Percentiles rank a stretch among this genome's conserved stretches.
phyloP scores from a whole-genome alignment of 1,284 basidiomycete species.

The Ustilago lituana region DNA sequence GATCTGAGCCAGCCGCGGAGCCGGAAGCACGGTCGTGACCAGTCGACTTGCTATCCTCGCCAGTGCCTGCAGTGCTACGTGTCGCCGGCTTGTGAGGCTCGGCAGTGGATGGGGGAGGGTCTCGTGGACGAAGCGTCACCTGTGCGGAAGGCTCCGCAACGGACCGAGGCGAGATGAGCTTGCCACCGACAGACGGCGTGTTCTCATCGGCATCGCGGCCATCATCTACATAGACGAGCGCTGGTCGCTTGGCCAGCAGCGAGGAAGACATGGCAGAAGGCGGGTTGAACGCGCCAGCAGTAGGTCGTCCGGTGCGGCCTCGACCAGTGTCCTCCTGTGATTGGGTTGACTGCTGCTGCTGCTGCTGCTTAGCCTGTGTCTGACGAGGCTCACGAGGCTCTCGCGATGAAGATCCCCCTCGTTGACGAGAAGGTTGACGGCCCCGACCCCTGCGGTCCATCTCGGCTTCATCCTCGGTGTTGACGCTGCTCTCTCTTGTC shows the following conservation, averaged over 20 bases:
- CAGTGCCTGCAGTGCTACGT: conserved; percentile 8
- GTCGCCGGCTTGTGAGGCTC: conserved; percentile 53
- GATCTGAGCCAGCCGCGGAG: conserved; percentile 3
- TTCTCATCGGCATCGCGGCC: conserved; percentile 40
- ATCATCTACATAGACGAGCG: conserved; percentile 40
- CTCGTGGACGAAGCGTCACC: conserved; percentile 47
- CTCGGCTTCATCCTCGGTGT: conserved; percentile 37
- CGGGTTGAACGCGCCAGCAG: conserved; percentile 23
- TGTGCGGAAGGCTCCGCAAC: conserved; percentile 50
- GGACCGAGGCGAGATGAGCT: conserved; percentile 37
- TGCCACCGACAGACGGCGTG: conserved; percentile 46
- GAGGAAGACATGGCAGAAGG: conserved; percentile 38
- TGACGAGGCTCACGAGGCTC: conserved; percentile 23
- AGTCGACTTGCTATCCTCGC: conserved; percentile 5
- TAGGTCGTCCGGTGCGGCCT: conserved; percentile 12
- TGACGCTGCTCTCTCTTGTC: conserved; percentile 24
- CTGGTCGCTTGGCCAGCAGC: conserved; percentile 34
- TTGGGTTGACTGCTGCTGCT: background rate
- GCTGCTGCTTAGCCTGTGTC: conserved; percentile 8
- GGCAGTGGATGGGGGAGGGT: conserved; percentile 41
- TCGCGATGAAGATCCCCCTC: conserved; percentile 23
- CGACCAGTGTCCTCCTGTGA: conserved; percentile 22
- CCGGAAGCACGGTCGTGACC: conserved; percentile 6
- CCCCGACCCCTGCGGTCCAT: conserved; percentile 38
- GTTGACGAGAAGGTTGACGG: conserved; percentile 27